Percentiles rank a stretch among this genome's conserved stretches.
These are phyloP conservation scores for Rhodotorula sp. DNA, from an alignment of 1,284 basidiomycete genomes.

Conservation along the genomic window DNA sequence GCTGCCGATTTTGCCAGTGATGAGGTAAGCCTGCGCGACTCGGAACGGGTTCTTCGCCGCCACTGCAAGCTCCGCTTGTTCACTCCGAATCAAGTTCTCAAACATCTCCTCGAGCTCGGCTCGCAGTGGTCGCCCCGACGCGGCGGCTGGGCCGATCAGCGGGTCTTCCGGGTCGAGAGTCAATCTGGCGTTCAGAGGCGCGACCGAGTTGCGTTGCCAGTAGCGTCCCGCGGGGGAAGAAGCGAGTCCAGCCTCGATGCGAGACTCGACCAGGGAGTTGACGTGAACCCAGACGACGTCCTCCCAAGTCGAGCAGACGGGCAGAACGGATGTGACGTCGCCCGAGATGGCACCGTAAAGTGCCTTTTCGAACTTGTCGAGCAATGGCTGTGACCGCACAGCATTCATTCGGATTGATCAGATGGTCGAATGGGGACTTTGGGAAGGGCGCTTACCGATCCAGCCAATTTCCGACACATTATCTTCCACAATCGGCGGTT, in stretches of 20 bases:
- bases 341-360: constrained; percentile 86
- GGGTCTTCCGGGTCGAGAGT: constrained; percentile 35
- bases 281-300: constrained; percentile 93
- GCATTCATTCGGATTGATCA: neutral
- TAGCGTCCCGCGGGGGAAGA: constrained; percentile 23
- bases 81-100: constrained; percentile 25
- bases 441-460: constrained; percentile 57
- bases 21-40: constrained; percentile 78
- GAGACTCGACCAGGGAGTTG: constrained; percentile 78
- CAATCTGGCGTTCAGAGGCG: constrained; percentile 3
- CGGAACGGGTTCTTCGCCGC: constrained; percentile 79
- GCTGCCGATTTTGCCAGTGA: constrained; percentile 67
- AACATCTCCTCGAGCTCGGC: constrained; percentile 38
- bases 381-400: constrained; percentile 56
- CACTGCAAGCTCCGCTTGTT: constrained; percentile 42
- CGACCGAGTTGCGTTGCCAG: constrained; percentile 25
- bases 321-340: constrained; percentile 69
- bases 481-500: constrained; percentile 78
- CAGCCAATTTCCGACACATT: constrained; percentile 71
- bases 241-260: constrained; percentile 58
- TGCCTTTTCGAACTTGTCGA: constrained; percentile 73
- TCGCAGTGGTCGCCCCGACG: constrained; percentile 12
- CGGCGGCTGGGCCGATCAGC: constrained; percentile 16
- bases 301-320: constrained; percentile 84
- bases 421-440: too few species aligned